phyloP scores from a whole-genome alignment of 345 rosid species.

The Adansonia digitata region DNA sequence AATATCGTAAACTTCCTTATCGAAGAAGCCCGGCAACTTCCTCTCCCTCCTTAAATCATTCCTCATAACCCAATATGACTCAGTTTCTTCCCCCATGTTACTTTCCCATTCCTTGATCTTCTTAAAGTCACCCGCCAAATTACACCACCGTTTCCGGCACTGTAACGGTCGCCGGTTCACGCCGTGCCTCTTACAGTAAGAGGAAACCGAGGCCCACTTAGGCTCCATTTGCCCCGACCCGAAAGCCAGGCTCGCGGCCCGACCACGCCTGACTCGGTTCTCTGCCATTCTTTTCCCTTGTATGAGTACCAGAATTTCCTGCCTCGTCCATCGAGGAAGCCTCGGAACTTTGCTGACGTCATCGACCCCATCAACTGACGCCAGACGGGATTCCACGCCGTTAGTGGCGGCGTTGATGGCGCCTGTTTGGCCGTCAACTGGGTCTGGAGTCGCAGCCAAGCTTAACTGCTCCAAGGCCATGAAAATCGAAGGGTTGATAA shows the following conservation, averaged over 20 bases:
- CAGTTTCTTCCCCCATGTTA: constrained; percentile 56
- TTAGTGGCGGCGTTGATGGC: constrained; percentile 47
- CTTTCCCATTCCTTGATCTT: constrained; percentile 96
- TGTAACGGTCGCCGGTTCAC: constrained; percentile 96
- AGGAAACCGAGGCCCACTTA: constrained; percentile 91
- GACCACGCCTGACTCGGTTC: constrained; percentile 72
- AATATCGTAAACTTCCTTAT: constrained; percentile 86
- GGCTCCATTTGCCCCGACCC: constrained; percentile 78
- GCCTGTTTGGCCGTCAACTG: constrained; percentile 36
- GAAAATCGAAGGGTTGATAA: constrained; percentile 2
- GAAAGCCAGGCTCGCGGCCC: constrained; percentile 60
- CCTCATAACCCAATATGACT: constrained; percentile 96
- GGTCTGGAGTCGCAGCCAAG: constrained; percentile 25
- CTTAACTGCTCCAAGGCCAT: constrained; percentile 59
- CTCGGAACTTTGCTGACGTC: constrained; percentile 63
- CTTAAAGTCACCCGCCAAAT: constrained; percentile 92
- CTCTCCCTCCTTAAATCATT: constrained; percentile 79
- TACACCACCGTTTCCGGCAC: constrained; percentile 98
- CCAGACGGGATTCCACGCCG: constrained; percentile 34
- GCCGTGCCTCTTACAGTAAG: constrained; percentile 83
- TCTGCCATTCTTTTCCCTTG: constrained; percentile 95
- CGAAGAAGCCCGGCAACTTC: constrained; percentile 90
- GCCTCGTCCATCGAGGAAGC: constrained; percentile 97
- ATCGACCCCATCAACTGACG: constrained; percentile 45
- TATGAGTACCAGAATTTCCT: constrained; percentile 89